A percentile compares a stretch with the other conserved stretches of the same genome.
phyloP scores from a whole-genome alignment of 306 rosid genomes.

The Hippophae tibetana region DNA sequence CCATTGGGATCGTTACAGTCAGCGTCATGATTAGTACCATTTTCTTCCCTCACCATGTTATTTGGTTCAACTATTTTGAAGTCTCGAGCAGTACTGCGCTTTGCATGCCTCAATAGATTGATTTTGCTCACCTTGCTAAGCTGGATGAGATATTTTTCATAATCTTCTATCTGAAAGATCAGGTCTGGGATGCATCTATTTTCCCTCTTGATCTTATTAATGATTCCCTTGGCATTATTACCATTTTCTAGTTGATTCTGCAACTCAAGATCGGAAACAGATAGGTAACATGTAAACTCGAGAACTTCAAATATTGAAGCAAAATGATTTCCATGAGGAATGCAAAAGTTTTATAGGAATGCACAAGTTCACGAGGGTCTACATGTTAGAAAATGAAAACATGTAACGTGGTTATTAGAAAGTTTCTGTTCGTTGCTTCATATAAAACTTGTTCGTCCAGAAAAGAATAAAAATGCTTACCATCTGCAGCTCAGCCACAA shows the following conservation, averaged over 20 bases:
- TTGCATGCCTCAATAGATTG: constrained; percentile 29
- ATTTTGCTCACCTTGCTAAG: constrained; percentile 36
- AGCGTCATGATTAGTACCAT: constrained; percentile 15
- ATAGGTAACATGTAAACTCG: background rate
- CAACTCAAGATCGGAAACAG: constrained; percentile 3
- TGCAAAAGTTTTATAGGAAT: too few species aligned
- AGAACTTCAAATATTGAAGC: background rate
- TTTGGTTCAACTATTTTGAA: constrained; percentile 19
- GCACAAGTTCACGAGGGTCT: too few species aligned
- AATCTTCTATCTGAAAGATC: constrained; percentile 38
- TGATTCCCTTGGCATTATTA: constrained; percentile 13
- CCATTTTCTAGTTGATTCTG: constrained; percentile 30
- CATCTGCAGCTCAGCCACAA: constrained; percentile 25
- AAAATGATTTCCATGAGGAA: background rate
- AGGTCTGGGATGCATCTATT: constrained; percentile 33
- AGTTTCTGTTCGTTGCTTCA: too few species aligned
- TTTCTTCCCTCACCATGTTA: constrained; percentile 13
- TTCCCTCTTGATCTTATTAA: constrained; percentile 34
- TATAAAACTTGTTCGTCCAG: too few species aligned
- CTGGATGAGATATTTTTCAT: constrained; percentile 35
- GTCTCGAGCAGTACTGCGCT: constrained; percentile 37
- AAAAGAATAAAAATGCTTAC: constrained; percentile 5
- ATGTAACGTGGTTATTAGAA: too few species aligned
- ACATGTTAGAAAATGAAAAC: too few species aligned
- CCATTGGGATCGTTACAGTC: background rate